These are phyloP conservation scores for Penicillium sp. DNA, from an alignment of 2,329 filamentous ascomycete genomes.

Conservation along the genomic window DNA sequence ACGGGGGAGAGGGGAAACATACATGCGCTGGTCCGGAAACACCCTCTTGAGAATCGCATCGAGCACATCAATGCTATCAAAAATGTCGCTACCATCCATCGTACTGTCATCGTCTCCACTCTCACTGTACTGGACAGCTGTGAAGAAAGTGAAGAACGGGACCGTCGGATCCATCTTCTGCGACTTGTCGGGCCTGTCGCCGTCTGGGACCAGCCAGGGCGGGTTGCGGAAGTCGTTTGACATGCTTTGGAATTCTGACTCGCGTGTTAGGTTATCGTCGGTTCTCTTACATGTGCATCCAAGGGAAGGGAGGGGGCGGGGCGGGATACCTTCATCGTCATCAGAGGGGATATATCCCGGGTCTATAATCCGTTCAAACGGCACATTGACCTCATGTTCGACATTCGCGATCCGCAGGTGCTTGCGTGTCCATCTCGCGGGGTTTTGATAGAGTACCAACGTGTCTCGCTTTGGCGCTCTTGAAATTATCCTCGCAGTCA, in stretches of 20 bases:
- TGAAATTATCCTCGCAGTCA: not conserved
- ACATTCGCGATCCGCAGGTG: not conserved
- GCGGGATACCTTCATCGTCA: not conserved
- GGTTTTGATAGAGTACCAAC: not conserved
- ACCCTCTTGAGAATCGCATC: not conserved
- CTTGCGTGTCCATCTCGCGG: not conserved
- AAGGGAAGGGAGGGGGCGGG: too few relatives aligned
- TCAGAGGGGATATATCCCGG: not conserved
- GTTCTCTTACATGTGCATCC: too few relatives aligned
- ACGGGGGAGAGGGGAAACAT: not conserved
- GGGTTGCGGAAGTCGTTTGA: not conserved
- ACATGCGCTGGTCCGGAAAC: not conserved
- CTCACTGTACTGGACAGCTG: not conserved
- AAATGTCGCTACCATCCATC: not conserved
- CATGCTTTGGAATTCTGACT: not conserved
- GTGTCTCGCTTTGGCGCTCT: not conserved
- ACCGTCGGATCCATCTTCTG: not conserved
- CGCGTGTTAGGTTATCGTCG: not conserved
- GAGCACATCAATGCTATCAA: not conserved
- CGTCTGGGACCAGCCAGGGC: not conserved
- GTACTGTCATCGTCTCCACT: not conserved
- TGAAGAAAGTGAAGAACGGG: not conserved
- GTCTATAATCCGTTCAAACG: not conserved
- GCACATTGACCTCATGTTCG: not conserved
- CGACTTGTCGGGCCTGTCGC: not conserved